Conservation (phyloP, 192 early-diverging fungal species). For the Entomortierella beljakovae region DNA sequence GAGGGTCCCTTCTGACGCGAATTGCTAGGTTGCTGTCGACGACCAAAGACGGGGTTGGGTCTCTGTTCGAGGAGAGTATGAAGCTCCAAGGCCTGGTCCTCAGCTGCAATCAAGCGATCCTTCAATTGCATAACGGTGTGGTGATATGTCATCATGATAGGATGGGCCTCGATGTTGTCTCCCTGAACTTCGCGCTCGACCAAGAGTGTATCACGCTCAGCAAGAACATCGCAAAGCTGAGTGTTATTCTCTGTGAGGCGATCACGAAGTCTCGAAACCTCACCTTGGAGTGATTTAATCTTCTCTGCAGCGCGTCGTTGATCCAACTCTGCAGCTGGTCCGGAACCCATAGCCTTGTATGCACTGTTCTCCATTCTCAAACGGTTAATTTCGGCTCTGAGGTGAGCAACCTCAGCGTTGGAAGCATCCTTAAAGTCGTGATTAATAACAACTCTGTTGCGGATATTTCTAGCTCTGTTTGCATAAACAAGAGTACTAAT, state of each 20-base stretch:
- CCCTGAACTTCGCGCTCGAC: conserved; percentile 59
- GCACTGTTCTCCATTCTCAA: conserved; percentile 64
- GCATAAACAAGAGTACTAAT: conserved; percentile 97
- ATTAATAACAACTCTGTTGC: conserved; percentile 80
- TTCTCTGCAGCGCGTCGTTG: conserved; percentile 55
- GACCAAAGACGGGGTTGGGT: conserved; percentile 35
- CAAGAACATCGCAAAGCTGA: conserved; percentile 55
- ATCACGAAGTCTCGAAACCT: conserved; percentile 59
- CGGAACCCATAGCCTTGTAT: conserved; percentile 55
- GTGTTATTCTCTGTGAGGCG: conserved; percentile 55
- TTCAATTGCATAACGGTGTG: conserved; percentile 53
- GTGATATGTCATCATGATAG: conserved; percentile 47
- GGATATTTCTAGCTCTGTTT: conserved; percentile 95
- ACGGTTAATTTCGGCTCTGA: conserved; percentile 62
- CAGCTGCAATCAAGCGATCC: conserved; percentile 39
- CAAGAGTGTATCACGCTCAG: conserved; percentile 65
- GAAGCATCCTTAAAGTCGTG: conserved; percentile 61
- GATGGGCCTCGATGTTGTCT: conserved; percentile 53
- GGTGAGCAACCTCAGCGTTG: conserved; percentile 63
- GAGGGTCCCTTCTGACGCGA: conserved; percentile 38
- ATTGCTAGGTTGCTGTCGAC: conserved; percentile 3
- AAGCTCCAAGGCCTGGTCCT: conserved; percentile 53
- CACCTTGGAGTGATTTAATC: conserved; percentile 52
- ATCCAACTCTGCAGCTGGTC: conserved; percentile 46
- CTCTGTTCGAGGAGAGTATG: conserved; percentile 37